A percentile compares a stretch with the other conserved stretches of the same genome.
Conservation (phyloP, 208 protist species). For the Angomonas deanei region DNA sequence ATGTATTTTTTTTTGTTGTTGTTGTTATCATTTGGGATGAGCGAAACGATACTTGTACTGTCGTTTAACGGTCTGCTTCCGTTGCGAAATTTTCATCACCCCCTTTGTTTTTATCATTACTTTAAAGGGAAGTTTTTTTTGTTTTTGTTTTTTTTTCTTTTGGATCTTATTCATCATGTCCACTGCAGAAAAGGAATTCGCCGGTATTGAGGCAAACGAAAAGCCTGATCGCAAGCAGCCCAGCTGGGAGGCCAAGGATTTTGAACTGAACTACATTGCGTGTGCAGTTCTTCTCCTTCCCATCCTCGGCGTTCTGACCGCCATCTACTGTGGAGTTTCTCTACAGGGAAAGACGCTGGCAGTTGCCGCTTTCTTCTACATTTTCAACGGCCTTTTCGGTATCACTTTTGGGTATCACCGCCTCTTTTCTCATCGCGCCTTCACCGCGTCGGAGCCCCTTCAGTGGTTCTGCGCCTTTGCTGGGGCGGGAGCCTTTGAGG, state of each 20-base stretch:
- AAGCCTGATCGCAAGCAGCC: conserved; percentile 39
- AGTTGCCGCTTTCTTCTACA: conserved; percentile 58
- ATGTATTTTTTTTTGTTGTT: neutral
- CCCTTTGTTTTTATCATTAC: neutral
- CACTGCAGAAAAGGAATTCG: conserved; percentile 6
- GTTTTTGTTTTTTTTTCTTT: neutral
- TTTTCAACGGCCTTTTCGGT: conserved; percentile 83
- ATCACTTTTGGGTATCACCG: conserved; percentile 90
- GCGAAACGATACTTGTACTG: too few species aligned
- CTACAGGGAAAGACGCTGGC: conserved; percentile 70
- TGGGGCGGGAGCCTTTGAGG: conserved; percentile 86
- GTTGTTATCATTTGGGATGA: too few species aligned
- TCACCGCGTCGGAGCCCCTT: conserved; percentile 44
- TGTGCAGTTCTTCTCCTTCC: conserved; percentile 57
- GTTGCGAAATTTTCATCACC: too few species aligned
- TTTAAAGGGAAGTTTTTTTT: neutral
- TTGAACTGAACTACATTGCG: conserved; percentile 77
- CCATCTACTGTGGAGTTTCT: conserved; percentile 35
- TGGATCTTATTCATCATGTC: neutral
- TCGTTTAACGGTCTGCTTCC: neutral
- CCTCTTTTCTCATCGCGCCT: conserved; percentile 86
- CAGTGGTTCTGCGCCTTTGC: conserved; percentile 75
- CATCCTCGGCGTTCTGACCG: conserved; percentile 22
- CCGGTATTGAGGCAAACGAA: conserved; percentile 18
- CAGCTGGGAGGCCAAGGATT: conserved; percentile 54